Evolutionary conservation across 2,329 filamentous ascomycete genomes (phyloP), one percentile per base, ranked within the genome.

Genomic region (Clarireedia homoeocarpa): DNA sequence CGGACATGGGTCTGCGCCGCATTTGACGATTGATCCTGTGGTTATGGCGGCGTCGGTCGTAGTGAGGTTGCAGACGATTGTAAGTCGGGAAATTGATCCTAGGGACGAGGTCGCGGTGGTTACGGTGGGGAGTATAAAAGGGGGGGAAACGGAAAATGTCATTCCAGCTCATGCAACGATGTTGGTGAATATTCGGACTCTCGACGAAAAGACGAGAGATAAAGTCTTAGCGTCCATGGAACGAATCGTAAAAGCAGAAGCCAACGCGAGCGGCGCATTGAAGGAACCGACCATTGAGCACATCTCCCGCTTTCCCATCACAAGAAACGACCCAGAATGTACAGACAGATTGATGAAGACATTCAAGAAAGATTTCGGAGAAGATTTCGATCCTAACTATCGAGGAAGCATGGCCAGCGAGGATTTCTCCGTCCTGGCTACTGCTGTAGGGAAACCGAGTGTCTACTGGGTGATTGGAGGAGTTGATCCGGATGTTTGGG

Each of bases 221-320:
- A 66, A 64, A 1, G 65, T 78, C 0, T 51, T 73, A 3, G 62
- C 61, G 1, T 63, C 71, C 0, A 73, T 78, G n/a, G 65, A 68
- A 52, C 65, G 71, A 1, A 73, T 79, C 12, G 73, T 85, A 0
- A 69, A 76, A n/a, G 77, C 79, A 0, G 83, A 86, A 60, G 64
- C 59, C 30, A 53, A 60, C 20, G 62, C 62, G 1, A 75, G 75
- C n/a, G 58, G 68, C 2, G 79, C 80, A 0, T 71, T 72, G 0
- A 56, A 59, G n/a, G 58, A 60, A 9, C 63, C 66, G 0, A 44
- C 59, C 0, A 62, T 63, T 40, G 57, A 60, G 38, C 14, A 42
- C 7, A 66, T 58, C 1, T 51, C 52, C 4, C 51, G 48, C 0
- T 61, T 66, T 27, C 66, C 66, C 3, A 60, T 62, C 23, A 63